These are phyloP conservation scores for Penicillium sp. DNA, from an alignment of 2,329 filamentous ascomycete species.

Conservation along the genomic window DNA sequence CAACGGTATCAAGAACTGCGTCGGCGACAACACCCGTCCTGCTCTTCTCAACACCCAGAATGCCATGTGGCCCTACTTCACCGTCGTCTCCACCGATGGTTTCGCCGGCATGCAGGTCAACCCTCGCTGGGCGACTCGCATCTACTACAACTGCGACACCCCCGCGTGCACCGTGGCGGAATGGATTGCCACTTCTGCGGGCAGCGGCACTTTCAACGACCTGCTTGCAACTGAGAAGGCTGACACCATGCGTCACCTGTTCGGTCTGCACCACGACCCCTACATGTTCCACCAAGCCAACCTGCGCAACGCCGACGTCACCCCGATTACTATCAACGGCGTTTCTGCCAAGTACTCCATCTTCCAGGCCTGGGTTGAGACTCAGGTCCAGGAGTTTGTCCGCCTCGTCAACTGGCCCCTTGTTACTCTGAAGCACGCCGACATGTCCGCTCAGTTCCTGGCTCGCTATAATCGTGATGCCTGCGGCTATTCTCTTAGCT, in stretches of 20 bases:
- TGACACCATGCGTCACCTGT: conserved; percentile 59
- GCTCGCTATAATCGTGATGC: conserved; percentile 57
- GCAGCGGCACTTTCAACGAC: conserved; percentile 55
- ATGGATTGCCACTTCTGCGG: conserved; percentile 62
- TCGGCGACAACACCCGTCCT: conserved; percentile 65
- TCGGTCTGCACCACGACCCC: conserved; percentile 57
- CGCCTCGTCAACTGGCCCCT: conserved; percentile 59
- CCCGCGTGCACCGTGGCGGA: conserved; percentile 59
- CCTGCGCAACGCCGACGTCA: conserved; percentile 54
- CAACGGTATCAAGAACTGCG: conserved; percentile 61
- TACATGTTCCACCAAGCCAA: conserved; percentile 70
- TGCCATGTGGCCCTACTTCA: conserved; percentile 59
- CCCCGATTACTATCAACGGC: conserved; percentile 52
- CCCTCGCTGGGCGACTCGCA: conserved; percentile 62
- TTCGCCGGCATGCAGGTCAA: conserved; percentile 59
- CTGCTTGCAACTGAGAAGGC: conserved; percentile 55
- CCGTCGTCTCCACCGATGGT: conserved; percentile 55
- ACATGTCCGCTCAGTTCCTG: conserved; percentile 55
- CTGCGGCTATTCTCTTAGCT: conserved; percentile 54
- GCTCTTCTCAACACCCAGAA: conserved; percentile 56
- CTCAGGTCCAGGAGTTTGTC: conserved; percentile 55
- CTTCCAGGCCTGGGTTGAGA: conserved; percentile 61
- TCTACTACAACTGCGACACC: conserved; percentile 66
- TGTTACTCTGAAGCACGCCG: conserved; percentile 58
- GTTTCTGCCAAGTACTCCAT: conserved; percentile 53